Evolutionary conservation across 169 alveolate genomes (phyloP).

Genomic region (Besnoitia besnoiti): DNA sequence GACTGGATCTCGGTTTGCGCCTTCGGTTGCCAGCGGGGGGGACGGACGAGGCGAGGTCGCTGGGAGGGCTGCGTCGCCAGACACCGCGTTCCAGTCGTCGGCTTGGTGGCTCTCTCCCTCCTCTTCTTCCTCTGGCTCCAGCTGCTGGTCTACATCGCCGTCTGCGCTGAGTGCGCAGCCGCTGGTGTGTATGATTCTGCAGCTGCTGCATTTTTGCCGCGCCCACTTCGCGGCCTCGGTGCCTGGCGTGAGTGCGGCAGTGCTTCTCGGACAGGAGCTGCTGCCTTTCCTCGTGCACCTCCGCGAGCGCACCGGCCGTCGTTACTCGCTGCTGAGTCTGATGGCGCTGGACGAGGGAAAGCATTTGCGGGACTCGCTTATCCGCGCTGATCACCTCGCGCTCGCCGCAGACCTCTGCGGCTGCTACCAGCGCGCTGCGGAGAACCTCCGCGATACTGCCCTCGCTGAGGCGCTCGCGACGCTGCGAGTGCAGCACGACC

Average conservation of each 20-base stretch:
- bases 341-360: not conserved
- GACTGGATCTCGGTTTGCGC: no score
- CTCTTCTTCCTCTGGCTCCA: no score
- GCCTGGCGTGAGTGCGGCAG: constrained; percentile 42
- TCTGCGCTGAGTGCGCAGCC: not conserved
- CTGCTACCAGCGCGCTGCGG: constrained; percentile 34
- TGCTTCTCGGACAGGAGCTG: constrained; percentile 63
- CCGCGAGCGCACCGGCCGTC: constrained; percentile 14
- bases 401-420: not conserved
- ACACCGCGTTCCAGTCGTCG: no score
- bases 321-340: not conserved
- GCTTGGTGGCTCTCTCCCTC: no score
- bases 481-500: not conserved
- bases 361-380: not conserved
- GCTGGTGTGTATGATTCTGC: constrained; percentile 33
- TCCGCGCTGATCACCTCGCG: not conserved
- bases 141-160: no score
- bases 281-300: constrained; percentile 44
- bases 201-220: constrained; percentile 58
- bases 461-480: constrained; percentile 1
- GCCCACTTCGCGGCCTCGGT: constrained; percentile 19
- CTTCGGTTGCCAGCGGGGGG: no score
- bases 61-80: no score
- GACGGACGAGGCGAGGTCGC: no score
- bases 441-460: not conserved